phyloP scores from a whole-genome alignment of 345 rosid species.

The Euclidium syriacum region DNA sequence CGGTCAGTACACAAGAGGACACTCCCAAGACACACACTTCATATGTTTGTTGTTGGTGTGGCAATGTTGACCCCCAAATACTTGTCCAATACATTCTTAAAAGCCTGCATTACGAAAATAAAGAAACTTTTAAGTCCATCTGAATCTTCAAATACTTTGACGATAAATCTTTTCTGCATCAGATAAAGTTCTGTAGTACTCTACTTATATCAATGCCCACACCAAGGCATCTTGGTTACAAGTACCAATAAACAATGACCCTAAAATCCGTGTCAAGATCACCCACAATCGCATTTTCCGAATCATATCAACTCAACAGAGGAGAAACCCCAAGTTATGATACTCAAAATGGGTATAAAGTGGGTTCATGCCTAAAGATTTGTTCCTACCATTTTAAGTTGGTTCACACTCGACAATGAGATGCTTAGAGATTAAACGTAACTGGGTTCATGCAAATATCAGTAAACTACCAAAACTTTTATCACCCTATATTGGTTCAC shows the following conservation, averaged over 20 bases:
- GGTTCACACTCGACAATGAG: background rate
- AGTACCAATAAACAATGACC: too few relatives aligned
- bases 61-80: slow-evolving; percentile 47
- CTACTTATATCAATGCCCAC: background rate
- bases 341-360: too few relatives aligned
- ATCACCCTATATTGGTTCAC: background rate
- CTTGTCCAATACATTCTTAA: slow-evolving; percentile 57
- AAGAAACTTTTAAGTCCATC: background rate
- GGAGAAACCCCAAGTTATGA: too few relatives aligned
- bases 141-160: background rate
- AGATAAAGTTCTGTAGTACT: background rate
- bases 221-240: background rate
- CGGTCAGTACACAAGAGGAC: background rate
- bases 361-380: too few relatives aligned
- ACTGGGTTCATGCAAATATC: background rate
- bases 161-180: background rate
- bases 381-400: background rate
- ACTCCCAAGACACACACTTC: background rate
- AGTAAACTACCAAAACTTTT: background rate
- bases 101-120: slow-evolving; percentile 45
- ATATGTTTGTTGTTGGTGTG: slow-evolving; percentile 19
- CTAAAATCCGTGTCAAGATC: too few relatives aligned
- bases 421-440: background rate
- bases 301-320: too few relatives aligned
- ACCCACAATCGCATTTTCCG: too few relatives aligned